Evolutionary conservation across 805 yeast species (phyloP), one percentile per base, ranked within the genome.

Genomic region (Cyberlindnera galapagoensis): DNA sequence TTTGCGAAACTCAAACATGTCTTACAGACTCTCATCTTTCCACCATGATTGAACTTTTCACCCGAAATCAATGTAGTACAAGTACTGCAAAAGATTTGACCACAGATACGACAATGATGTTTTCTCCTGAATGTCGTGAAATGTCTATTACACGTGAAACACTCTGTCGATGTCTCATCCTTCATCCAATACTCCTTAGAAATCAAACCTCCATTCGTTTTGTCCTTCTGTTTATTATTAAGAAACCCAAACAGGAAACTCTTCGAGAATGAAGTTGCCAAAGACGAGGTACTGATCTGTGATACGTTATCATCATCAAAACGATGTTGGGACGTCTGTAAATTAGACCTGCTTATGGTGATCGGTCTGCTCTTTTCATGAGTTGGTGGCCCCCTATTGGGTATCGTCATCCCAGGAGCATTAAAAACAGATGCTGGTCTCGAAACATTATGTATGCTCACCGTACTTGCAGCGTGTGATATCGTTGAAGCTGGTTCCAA

Each of bases 31-130:
- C 95, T 61, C 69, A 81, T 70, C 50, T 70, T 78, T 13, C 88
- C 94, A 17, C 65, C 65, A 44, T 69, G 65, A 24, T 76, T 70
- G 63, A 84, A 67, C 54, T 66, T 66, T 31, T 74, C 69, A 30
- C 92, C 85, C 38, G 81, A 49, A 47, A 85, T 60, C 47, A 86
- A 71, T 3, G 72, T 60, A 0, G 96, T 85, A 56, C 98, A 90
- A 8, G 70, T 67, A 26, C 81, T 69, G 56, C 98, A 90, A 51
- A 88, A 90, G 30, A 90, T 88, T 55, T 88, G 95, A 3, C 98
- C 98, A 59, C 98, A 90, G 21, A 90, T 77, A 33, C 98, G 64
- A 51, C 98, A 90, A 57, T 90, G 98, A 53, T 90, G 98, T 43
- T 84, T 82, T 44, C 98, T 66, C 53, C 96, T 63, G 59, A 87